Conservation (phyloP, 2,329 filamentous ascomycete genomes). For the Blumeriella jaapii region DNA sequence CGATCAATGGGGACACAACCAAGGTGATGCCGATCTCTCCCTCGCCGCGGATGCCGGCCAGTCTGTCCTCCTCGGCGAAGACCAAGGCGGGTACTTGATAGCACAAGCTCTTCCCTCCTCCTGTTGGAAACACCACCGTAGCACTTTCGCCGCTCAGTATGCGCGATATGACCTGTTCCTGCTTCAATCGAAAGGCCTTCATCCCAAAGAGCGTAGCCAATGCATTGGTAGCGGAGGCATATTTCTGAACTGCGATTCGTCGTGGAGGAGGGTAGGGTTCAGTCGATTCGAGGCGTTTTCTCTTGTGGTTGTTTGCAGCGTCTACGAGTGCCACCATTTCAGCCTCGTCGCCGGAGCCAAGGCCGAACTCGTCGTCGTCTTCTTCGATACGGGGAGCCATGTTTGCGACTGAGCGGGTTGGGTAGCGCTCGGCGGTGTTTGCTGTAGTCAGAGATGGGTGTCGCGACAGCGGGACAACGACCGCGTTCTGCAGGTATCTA, state of each 20-base stretch:
- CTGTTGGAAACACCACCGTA: conserved; percentile 33
- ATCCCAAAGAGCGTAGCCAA: conserved; percentile 32
- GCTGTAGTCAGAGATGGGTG: too few species aligned
- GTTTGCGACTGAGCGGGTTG: neutral
- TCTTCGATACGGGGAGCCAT: neutral
- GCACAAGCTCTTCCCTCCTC: conserved; percentile 33
- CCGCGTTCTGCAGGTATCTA: too few species aligned
- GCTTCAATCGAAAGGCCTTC: conserved; percentile 33
- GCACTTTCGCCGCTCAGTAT: conserved; percentile 34
- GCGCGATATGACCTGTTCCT: conserved; percentile 33
- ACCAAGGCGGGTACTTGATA: conserved; percentile 34
- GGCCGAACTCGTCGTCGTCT: neutral
- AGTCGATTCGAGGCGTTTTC: conserved; percentile 2
- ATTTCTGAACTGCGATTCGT: conserved; percentile 2
- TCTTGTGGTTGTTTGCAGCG: too few species aligned
- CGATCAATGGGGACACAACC: conserved; percentile 44
- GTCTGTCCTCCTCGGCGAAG: conserved; percentile 30
- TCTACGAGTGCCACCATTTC: conserved; percentile 1
- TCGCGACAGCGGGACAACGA: too few species aligned
- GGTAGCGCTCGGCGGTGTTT: too few species aligned
- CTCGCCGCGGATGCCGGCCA: conserved; percentile 17
- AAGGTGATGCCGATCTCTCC: conserved; percentile 39
- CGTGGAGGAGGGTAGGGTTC: neutral
- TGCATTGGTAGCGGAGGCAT: conserved; percentile 25
- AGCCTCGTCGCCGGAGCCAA: conserved; percentile 1